These are phyloP conservation scores for Chrysanthemum makinoi DNA, from an alignment of 129 eudicot species.

Conservation along the genomic window DNA sequence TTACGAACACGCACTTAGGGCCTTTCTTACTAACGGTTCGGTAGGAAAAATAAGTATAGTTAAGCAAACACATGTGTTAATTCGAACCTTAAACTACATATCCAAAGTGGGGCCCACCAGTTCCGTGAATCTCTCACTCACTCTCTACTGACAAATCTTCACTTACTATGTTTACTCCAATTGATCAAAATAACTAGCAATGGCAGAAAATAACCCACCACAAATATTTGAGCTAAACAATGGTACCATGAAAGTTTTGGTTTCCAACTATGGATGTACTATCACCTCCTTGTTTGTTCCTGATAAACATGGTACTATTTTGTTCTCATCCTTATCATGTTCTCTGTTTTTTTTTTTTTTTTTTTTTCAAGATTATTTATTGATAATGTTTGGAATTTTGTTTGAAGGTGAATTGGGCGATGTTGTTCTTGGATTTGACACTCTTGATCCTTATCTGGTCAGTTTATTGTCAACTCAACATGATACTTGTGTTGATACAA, in stretches of 20 bases:
- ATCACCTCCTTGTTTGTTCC: slow-evolving; percentile 84
- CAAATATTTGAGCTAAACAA: slow-evolving; percentile 62
- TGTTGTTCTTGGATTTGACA: slow-evolving; percentile 97
- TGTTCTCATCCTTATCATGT: too few relatives aligned
- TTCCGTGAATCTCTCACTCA: neutral
- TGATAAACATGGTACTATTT: slow-evolving; percentile 62
- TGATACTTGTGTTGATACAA: too few relatives aligned
- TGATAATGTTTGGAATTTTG: neutral
- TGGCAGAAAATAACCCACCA: neutral
- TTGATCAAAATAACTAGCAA: neutral
- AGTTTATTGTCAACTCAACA: too few relatives aligned
- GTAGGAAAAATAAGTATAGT: too few relatives aligned
- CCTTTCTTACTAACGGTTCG: too few relatives aligned
- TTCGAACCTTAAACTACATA: too few relatives aligned
- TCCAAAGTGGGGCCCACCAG: too few relatives aligned
- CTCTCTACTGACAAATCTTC: neutral
- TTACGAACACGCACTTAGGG: too few relatives aligned
- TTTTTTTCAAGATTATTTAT: neutral
- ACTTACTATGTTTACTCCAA: neutral
- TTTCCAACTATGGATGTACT: slow-evolving; percentile 86
- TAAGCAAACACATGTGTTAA: too few relatives aligned
- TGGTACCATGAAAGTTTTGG: slow-evolving; percentile 64
- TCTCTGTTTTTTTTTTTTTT: neutral
- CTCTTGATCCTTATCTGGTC: slow-evolving; percentile 18
- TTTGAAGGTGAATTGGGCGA: slow-evolving; percentile 81